phyloP scores from a whole-genome alignment of 2,329 filamentous ascomycete species.

The Trichoderma gracile region DNA sequence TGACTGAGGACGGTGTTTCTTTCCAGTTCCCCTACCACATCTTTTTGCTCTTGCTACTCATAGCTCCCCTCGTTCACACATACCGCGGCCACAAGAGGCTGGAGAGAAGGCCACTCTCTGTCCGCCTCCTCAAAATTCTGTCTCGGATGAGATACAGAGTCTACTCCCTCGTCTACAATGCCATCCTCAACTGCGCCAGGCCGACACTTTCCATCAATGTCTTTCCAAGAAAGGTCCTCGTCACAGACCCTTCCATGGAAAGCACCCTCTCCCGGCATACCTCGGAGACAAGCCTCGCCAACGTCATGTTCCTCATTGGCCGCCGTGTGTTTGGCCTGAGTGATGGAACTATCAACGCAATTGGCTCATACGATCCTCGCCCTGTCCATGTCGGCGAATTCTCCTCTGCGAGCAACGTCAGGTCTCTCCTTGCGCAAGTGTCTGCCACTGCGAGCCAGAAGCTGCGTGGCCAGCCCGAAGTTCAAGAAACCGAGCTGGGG shows the following conservation, averaged over 20 bases:
- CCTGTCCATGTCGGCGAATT: slow-evolving; percentile 36
- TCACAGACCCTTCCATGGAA: slow-evolving; percentile 36
- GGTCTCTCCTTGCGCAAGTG: slow-evolving; percentile 31
- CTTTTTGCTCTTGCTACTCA: neutral
- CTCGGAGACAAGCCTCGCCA: slow-evolving; percentile 36
- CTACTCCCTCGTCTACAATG: slow-evolving; percentile 17
- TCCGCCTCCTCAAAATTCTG: neutral
- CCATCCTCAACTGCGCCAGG: slow-evolving; percentile 6
- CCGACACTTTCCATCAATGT: slow-evolving; percentile 35
- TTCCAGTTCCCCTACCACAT: neutral
- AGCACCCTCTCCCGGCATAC: slow-evolving; percentile 34
- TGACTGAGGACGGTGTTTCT: neutral
- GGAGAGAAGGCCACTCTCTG: neutral
- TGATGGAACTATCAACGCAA: slow-evolving; percentile 30
- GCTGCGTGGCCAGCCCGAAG: slow-evolving; percentile 29
- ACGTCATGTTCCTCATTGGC: slow-evolving; percentile 37
- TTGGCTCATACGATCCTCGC: slow-evolving; percentile 35
- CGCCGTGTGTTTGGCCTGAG: slow-evolving; percentile 34
- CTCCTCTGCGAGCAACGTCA: slow-evolving; percentile 31
- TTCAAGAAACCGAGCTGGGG: slow-evolving; percentile 31
- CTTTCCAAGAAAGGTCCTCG: slow-evolving; percentile 34
- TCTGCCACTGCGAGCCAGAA: slow-evolving; percentile 30
- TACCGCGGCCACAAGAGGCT: slow-evolving; percentile 6
- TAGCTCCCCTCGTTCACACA: slow-evolving; percentile 10
- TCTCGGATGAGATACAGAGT: slow-evolving; percentile 11